Evolutionary conservation across 768 basidiomycete genomes (phyloP).

Genomic region (Suillus discolor): DNA sequence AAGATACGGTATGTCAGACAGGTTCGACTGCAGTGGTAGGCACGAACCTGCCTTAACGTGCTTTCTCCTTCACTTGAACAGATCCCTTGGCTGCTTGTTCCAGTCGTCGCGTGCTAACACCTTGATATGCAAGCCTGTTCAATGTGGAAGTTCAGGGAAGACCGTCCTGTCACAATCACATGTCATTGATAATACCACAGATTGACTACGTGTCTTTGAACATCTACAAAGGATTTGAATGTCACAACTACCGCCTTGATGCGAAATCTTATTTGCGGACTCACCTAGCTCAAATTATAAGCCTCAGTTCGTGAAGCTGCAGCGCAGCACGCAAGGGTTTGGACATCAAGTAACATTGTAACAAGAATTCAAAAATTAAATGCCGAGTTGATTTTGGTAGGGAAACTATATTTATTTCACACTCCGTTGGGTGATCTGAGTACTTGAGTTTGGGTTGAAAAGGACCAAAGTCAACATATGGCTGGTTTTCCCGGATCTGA

Average conservation of each 20-base stretch:
- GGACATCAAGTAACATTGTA: too few species aligned
- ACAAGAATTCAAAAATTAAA: neutral
- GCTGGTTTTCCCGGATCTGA: conserved; percentile 31
- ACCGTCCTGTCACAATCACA: neutral
- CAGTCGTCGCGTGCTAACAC: neutral
- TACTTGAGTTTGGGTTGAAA: conserved; percentile 6
- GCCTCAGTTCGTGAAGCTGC: neutral
- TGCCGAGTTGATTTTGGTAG: neutral
- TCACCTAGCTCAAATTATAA: too few species aligned
- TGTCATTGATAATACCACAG: neutral
- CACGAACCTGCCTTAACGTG: neutral
- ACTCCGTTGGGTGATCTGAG: neutral
- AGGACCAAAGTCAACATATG: conserved; percentile 10
- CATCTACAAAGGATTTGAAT: neutral
- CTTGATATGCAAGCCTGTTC: neutral
- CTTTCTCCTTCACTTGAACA: neutral
- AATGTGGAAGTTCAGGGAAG: neutral
- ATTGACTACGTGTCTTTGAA: neutral
- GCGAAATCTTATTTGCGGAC: neutral
- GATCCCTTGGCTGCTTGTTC: neutral
- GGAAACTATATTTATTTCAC: neutral
- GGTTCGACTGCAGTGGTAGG: neutral
- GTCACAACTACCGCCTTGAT: neutral
- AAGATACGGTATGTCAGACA: neutral
- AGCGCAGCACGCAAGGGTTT: neutral